These are phyloP conservation scores for Scorias spongiosa DNA, from an alignment of 2,329 filamentous ascomycete genomes.

Conservation along the genomic window DNA sequence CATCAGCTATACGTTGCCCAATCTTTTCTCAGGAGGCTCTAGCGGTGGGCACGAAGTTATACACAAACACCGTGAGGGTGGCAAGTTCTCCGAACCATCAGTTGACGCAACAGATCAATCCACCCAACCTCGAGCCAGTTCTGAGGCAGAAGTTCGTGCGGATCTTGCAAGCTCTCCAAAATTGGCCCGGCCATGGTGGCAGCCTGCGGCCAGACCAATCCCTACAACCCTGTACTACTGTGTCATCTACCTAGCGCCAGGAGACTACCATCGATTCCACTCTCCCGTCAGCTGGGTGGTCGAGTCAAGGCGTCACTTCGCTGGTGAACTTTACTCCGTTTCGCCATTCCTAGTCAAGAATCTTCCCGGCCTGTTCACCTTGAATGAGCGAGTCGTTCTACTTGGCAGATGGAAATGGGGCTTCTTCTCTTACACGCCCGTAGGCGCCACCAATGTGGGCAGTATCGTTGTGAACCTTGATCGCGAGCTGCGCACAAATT, in stretches of 20 bases:
- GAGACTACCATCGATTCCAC: slow-evolving; percentile 97
- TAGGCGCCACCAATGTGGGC: slow-evolving; percentile 93
- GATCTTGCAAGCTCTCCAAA: slow-evolving; percentile 58
- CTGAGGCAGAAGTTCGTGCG: slow-evolving; percentile 68
- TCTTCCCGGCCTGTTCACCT: slow-evolving; percentile 82
- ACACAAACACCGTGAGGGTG: slow-evolving; percentile 13
- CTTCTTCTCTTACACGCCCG: slow-evolving; percentile 91
- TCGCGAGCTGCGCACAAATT: slow-evolving; percentile 82
- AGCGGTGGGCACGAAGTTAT: slow-evolving; percentile 4
- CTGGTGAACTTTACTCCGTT: slow-evolving; percentile 87
- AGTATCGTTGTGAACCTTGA: slow-evolving; percentile 97
- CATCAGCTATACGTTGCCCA: slow-evolving; percentile 84
- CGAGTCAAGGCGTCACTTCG: slow-evolving; percentile 87
- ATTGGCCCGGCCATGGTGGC: slow-evolving; percentile 37
- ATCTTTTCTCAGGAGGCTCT: slow-evolving; percentile 58
- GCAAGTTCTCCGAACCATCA: slow-evolving; percentile 18
- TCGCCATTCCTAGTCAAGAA: slow-evolving; percentile 89
- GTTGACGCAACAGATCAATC: slow-evolving; percentile 51
- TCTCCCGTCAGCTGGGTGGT: slow-evolving; percentile 92
- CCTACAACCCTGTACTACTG: slow-evolving; percentile 72
- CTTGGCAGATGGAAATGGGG: slow-evolving; percentile 91
- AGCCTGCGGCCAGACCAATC: slow-evolving; percentile 17
- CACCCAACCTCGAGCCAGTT: slow-evolving; percentile 47
- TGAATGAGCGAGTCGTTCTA: slow-evolving; percentile 91
- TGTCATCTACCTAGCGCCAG: slow-evolving; percentile 90